Evolutionary conservation across 495 filamentous ascomycete genomes (phyloP).

Genomic region (Cladorrhinum samala): DNA sequence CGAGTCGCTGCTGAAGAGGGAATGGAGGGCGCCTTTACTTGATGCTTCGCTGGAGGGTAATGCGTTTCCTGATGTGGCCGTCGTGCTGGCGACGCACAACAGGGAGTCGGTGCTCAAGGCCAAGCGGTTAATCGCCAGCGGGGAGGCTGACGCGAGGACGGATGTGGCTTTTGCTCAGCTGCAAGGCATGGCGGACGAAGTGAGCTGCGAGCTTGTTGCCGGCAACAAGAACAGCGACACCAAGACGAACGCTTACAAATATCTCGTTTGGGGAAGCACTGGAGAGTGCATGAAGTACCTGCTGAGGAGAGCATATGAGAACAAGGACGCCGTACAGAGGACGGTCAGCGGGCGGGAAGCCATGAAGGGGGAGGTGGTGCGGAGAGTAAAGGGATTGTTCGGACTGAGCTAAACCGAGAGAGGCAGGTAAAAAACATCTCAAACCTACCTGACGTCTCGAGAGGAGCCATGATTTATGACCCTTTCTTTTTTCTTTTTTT

Average conservation of each 20-base stretch:
- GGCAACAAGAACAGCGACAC: slow-evolving; percentile 3
- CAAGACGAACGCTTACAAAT: slow-evolving; percentile 70
- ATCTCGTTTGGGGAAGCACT: slow-evolving; percentile 85
- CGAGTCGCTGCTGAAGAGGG: slow-evolving; percentile 30
- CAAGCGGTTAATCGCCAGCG: slow-evolving; percentile 37
- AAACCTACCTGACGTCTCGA: too few species aligned
- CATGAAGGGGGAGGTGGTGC: slow-evolving; percentile 63
- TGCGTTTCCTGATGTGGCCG: slow-evolving; percentile 59
- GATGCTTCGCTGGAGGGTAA: slow-evolving; percentile 25
- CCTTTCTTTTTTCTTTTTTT: too few species aligned
- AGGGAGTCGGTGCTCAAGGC: slow-evolving; percentile 70
- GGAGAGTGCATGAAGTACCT: slow-evolving; percentile 93
- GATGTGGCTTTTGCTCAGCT: slow-evolving; percentile 82
- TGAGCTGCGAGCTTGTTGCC: slow-evolving; percentile 72
- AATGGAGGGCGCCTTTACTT: slow-evolving; percentile 47
- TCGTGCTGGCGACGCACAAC: slow-evolving; percentile 92
- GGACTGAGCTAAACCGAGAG: slow-evolving; percentile 32
- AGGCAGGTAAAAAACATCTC: too few species aligned
- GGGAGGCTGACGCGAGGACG: slow-evolving; percentile 31
- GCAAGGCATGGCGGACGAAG: slow-evolving; percentile 95
- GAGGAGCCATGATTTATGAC: too few species aligned
- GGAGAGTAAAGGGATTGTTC: slow-evolving; percentile 47
- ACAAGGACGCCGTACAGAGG: slow-evolving; percentile 76
- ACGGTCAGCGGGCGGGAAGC: slow-evolving; percentile 70
- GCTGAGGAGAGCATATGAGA: slow-evolving; percentile 79